Evolutionary conservation across 306 rosid species (phyloP).

Genomic region (Lathyrus sativus): DNA sequence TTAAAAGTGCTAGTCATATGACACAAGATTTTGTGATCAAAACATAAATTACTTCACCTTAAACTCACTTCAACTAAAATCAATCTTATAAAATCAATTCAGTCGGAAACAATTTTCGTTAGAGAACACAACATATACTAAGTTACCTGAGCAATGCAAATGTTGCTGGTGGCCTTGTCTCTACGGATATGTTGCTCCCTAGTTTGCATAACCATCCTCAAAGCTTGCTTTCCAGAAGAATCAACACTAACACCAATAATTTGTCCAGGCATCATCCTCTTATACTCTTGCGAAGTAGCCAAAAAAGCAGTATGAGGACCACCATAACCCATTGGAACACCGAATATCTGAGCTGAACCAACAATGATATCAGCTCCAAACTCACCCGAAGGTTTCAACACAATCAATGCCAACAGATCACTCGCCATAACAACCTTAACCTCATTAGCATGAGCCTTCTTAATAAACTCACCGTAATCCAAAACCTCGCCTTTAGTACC

Average conservation of each 20-base stretch:
- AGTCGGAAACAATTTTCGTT: too few species aligned
- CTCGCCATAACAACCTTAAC: conserved; percentile 96
- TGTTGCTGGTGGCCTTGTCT: conserved; percentile 99
- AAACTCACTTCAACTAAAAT: too few species aligned
- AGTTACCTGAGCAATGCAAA: conserved; percentile 96
- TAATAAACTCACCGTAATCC: too few species aligned
- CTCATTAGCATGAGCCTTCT: too few species aligned
- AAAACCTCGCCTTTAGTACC: conserved; percentile 98
- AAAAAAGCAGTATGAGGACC: too few species aligned
- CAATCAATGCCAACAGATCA: conserved; percentile 81
- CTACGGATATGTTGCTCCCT: conserved; percentile 98
- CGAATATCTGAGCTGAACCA: conserved; percentile 95
- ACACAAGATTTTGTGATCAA: too few species aligned
- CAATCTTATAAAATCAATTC: too few species aligned
- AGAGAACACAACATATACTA: neutral
- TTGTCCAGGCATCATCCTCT: conserved; percentile 99
- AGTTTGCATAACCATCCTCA: conserved; percentile 99
- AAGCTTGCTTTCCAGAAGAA: conserved; percentile 81
- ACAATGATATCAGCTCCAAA: conserved; percentile 96
- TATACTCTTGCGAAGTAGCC: conserved; percentile 97
- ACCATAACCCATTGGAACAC: conserved; percentile 99
- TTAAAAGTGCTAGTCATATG: too few species aligned
- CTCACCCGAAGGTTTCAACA: conserved; percentile 95
- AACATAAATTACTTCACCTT: too few species aligned
- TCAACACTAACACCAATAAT: conserved; percentile 96